Evolutionary conservation across 1,139 yeast genomes (phyloP), one percentile per base, ranked within the genome.

Genomic region (Saccharomyces pastorianus): DNA sequence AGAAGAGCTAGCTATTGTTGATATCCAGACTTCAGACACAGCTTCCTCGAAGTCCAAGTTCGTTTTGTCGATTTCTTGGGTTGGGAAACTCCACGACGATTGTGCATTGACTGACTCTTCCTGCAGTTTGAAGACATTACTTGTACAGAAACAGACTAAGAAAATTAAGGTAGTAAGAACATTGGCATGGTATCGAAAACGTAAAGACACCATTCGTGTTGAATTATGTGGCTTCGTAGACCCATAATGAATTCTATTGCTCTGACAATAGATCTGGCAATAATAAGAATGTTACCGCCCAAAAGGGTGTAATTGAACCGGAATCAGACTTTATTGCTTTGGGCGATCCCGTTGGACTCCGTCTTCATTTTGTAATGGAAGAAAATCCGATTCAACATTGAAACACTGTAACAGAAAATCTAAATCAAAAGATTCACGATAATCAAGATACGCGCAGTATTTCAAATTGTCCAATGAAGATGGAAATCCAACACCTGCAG

Each of bases 401-500:
- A 76, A 7, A 67, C 47, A 1, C 70, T 71, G 55, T 75, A 76
- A 55, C 72, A 70, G 2, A 63, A 63, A 34, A 76, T 63, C 57
- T 77, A 80, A 17, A 76, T 65, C 26, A 60, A 59, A 5, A 69
- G 61, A n/a, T 76, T 76, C 5, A 60, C 72, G 20, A 69, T 61
- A 28, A 69, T 61, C 9, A 73, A 42, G 6, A 59, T 54, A 28
- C 62, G 56, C 17, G 74, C 76, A 1, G 60, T 28, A 2, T 56
- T n/a, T 51, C 7, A 51, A 54, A n/a, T 56, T 51, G 8, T 52
- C 48, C 7, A 53, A 58, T 23, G 48, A 31, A 9, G 71, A 67
- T 64, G 70, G 65, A 46, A 75, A 48, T 5, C 79, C 80, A 47
- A 77, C 80, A 13, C 81, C 81, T n/a, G 69, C 69, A 25, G 70